phyloP scores from a whole-genome alignment of 805 yeast species.

The Crinitomyces ghanaensis region DNA sequence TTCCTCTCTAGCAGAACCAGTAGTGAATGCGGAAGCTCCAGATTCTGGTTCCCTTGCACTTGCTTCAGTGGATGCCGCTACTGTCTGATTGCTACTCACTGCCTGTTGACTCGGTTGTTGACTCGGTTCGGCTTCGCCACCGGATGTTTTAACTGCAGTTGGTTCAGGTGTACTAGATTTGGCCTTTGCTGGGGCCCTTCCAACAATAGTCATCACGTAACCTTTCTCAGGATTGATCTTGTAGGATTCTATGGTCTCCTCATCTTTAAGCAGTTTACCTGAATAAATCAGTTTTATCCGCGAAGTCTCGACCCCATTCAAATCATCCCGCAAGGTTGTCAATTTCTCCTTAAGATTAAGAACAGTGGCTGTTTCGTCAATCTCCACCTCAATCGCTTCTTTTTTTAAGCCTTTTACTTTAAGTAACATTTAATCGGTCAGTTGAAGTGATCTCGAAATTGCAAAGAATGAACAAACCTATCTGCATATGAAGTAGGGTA shows the following conservation, averaged over 20 bases:
- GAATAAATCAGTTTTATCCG: too few species aligned
- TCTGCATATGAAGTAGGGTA: too few species aligned
- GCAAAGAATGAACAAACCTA: too few species aligned
- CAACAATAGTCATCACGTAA: slow-evolving; percentile 72
- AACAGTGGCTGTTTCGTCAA: too few species aligned
- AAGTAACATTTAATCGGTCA: too few species aligned
- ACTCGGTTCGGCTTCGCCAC: slow-evolving; percentile 17
- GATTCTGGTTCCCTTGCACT: too few species aligned
- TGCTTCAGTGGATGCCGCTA: slow-evolving; percentile 23
- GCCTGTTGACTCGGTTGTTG: slow-evolving; percentile 10
- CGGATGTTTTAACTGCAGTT: slow-evolving; percentile 20
- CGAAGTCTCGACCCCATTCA: too few species aligned
- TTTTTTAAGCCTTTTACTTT: too few species aligned
- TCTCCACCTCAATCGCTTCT: too few species aligned
- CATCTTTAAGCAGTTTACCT: slow-evolving; percentile 79
- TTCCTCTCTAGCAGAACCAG: slow-evolving; percentile 66
- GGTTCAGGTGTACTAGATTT: slow-evolving; percentile 21
- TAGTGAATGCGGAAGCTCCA: slow-evolving; percentile 38
- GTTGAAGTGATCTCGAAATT: too few species aligned
- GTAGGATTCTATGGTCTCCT: slow-evolving; percentile 56
- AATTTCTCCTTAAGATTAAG: too few species aligned
- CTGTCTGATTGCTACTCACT: slow-evolving; percentile 20
- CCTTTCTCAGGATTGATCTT: slow-evolving; percentile 73
- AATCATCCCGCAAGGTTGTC: too few species aligned
- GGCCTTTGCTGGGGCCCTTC: slow-evolving; percentile 6